Base-by-base conservation (phyloP, 2,329 filamentous ascomycete genomes). In the Fusarium brachygibbosum region DNA sequence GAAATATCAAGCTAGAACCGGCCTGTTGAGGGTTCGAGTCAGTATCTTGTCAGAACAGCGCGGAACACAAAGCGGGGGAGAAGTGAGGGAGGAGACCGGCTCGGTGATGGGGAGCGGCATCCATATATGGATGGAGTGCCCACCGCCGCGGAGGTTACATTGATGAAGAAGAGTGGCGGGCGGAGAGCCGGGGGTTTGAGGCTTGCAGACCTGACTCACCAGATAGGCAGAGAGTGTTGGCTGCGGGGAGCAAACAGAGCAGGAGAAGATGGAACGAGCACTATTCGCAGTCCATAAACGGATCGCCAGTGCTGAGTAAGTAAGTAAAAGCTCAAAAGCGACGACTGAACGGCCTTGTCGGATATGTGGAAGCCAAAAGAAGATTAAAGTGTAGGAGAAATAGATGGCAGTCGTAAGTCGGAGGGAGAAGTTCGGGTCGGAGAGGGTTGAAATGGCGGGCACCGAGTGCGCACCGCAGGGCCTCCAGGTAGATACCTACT, bases 391-490 rank as follows among this genome's bases (percentile, higher is more conserved):
- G 72, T 71, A 69, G 49, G 58, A 66, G 66, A 69, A 57, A 54
- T 63, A 63, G 55, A 56, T 66, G 61, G 51, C 62, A 66, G 70
- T 73, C 63, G 58, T 71, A 66, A 71, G 72, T 70, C 66, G 57
- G 60, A 72, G 68, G 63, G 66, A 73, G 68, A 63, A 53, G 66
- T 63, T 69, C 44, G 69, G 59, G 61, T 64, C 50, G 68, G 67
- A 71, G 67, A 63, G 68, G 72, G 69, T 71, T 71, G 72, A 74
- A 75, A 75, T 74, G 72, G 72, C 55, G 69, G 72, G 72, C 67
- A 70, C 69, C 29, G 54, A 69, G 70, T 61, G 55, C 58, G 49
- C 57, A 71, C 42, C 53, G 49, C 57, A 73, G 63, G 60, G 59
- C 66, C 60, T 66, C 58, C 50, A 61, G 63, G 60, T 44, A 65